Evolutionary conservation across 1,139 yeast species (phyloP), one percentile per base, ranked within the genome.

Genomic region (Casaregolazyma suthepensis): DNA sequence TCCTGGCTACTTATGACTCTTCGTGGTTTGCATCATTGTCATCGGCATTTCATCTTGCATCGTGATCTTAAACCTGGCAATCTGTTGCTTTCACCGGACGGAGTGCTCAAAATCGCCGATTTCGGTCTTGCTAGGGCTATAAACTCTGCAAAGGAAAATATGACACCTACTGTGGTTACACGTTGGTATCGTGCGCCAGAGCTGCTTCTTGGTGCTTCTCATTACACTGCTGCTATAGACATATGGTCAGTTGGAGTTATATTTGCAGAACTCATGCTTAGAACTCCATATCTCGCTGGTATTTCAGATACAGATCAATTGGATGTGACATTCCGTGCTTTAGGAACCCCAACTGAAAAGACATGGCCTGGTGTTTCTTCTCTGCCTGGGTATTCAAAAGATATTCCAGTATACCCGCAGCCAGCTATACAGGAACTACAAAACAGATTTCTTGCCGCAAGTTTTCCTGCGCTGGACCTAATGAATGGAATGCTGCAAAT

Each of bases 131-230:
- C 98, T 0, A 72, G 99, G 55, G 80, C 91, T 1, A 73, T 88
- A 57, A 93, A 94, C 1, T 85, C 90, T 1, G 85, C 86, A 53
- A 93, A 87, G 61, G 86, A 82, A 56, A 68, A 69, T 37, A 74
- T 93, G 66, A 87, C 98, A 0, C 87, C 96, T 0, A 91, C 91
- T 59, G 99, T 93, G 9, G 99, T 93, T 1, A 93, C 99, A 1
- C 74, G 98, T 57, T 93, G 99, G 99, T 93, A 93, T 70, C 74
- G 98, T 53, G 96, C 98, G 0, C 99, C 99, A 0, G 99, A 93
- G 64, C 74, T 93, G 50, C 71, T 93, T 43, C 85, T 91, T 66
- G 96, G 96, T 0, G 91, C 97, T 1, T 79, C 82, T 52, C 95
- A 89, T 66, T 93, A 93, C 64, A 87, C 96, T 0, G 83, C 81